Evolutionary conservation across 495 filamentous ascomycete species (phyloP).

Genomic region (Cenococcum geophilum): DNA sequence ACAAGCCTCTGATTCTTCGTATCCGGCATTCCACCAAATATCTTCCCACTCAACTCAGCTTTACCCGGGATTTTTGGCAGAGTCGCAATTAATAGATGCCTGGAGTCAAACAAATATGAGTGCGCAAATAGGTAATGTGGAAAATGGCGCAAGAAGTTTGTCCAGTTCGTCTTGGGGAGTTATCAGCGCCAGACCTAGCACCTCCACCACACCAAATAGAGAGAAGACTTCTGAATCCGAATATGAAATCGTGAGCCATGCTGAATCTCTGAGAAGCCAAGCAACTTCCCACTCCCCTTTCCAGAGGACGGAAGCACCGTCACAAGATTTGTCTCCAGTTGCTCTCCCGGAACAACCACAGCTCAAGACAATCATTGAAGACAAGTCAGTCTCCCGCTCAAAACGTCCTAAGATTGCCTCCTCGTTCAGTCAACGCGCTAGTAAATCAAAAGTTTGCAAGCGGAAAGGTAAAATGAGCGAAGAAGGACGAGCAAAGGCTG

Average conservation of each 20-base stretch:
- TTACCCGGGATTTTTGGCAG: background rate
- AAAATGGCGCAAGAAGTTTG: background rate
- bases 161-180: background rate
- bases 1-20: background rate
- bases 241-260: background rate
- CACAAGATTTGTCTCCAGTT: background rate
- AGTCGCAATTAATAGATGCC: background rate
- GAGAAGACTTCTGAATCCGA: slow-evolving; percentile 1
- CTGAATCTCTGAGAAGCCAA: background rate
- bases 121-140: background rate
- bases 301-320: background rate
- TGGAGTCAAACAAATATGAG: background rate
- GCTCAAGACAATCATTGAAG: background rate
- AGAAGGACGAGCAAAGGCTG: slow-evolving; percentile 8
- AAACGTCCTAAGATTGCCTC: slow-evolving; percentile 12
- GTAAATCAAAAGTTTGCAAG: slow-evolving; percentile 8
- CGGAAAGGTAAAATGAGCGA: slow-evolving; percentile 9
- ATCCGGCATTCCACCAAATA: background rate
- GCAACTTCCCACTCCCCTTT: slow-evolving; percentile 1
- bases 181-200: background rate
- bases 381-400: background rate
- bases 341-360: background rate
- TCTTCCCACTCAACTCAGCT: background rate
- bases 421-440: slow-evolving; percentile 10
- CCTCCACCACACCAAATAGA: background rate